Base-by-base conservation (phyloP, 2,329 filamentous ascomycete genomes). In the Trichoderma harzianum region DNA sequence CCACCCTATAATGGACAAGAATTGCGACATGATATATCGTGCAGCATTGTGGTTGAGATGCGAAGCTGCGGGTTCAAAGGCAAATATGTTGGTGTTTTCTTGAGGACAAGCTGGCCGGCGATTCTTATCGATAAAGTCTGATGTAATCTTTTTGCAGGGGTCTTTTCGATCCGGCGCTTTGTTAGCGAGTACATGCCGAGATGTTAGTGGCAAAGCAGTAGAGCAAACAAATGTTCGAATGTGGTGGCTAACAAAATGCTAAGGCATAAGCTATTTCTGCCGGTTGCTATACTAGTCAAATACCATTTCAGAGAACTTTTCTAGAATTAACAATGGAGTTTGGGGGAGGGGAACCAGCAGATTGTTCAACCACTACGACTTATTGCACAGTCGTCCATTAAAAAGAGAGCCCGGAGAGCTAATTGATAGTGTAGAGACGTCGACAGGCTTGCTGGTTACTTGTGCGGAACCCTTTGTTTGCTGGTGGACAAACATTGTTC, bases 1-100 rank as follows among this genome's bases (percentile, higher is more conserved):
- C 69, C 69, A 71, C 62, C 69, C 69, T 71, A 71, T 64, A 16
- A 71, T 67, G 36, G 30, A 70, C 68, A 70, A 43, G 26, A 70
- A 70, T 58, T 70, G 68, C 58, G 68, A 70, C 68, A 70, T 70
- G 68, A 57, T 70, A 55, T 58, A 55, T 57, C 24, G 30, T 57
- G 18, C 16, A 70, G 68, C 68, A 70, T 70, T 32, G 36, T 70
- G 68, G 32, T 70, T 39, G 57, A 24, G 21, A 36, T 62, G 58
- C 32, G 5, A 43, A 43, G 36, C 39, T n/a, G 36, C 14, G 7
- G n/a, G 12, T 32, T 64, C 5, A 30, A 12, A 30, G 34, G 36
- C 36, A 43, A 43, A 43, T 18, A 62, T 47, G 57, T 51, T 30
- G n/a, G 36, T 61, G 21, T 34, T 47, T n/a, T 61, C 55, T 69